A percentile compares a stretch with the other conserved stretches of the same genome.
Conservation (phyloP, 768 basidiomycete species). For the Leccinum pellstonianum region DNA sequence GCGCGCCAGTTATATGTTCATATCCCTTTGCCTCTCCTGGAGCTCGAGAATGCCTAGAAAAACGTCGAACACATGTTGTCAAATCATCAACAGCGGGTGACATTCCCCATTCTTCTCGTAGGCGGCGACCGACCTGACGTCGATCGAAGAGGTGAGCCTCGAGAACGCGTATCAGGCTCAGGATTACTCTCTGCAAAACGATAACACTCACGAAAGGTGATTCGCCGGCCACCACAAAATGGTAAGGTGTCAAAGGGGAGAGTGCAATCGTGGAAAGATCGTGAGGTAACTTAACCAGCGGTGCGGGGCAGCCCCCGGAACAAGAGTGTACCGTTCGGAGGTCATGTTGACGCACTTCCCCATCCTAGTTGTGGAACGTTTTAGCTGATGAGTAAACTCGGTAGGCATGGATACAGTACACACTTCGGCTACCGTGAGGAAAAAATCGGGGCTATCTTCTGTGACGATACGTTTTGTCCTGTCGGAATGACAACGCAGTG, state of each 20-base stretch:
- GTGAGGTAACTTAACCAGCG: conserved; percentile 63
- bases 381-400: conserved; percentile 11
- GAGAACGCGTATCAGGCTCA: conserved; percentile 3
- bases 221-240: conserved; percentile 83
- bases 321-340: conserved; percentile 71
- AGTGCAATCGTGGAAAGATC: conserved; percentile 72
- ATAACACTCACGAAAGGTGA: conserved; percentile 61
- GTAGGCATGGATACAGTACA: conserved; percentile 26
- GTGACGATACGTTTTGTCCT: conserved; percentile 79
- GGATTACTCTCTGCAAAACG: background rate
- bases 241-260: conserved; percentile 77
- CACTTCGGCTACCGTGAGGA: conserved; percentile 80
- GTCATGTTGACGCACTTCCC: conserved; percentile 86
- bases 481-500: conserved; percentile 66
- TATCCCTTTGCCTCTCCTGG: conserved; percentile 35
- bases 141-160: conserved; percentile 66
- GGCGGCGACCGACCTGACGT: conserved; percentile 60
- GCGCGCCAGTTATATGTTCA: conserved; percentile 76
- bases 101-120: conserved; percentile 71
- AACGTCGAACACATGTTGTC: conserved; percentile 79
- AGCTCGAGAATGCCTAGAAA: conserved; percentile 51
- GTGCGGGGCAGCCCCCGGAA: conserved; percentile 58
- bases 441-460: conserved; percentile 74
- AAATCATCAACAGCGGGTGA: conserved; percentile 46
- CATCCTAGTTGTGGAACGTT: conserved; percentile 55